Base-by-base conservation (phyloP, 2,329 filamentous ascomycete species). In the Apiospora phragmitis region DNA sequence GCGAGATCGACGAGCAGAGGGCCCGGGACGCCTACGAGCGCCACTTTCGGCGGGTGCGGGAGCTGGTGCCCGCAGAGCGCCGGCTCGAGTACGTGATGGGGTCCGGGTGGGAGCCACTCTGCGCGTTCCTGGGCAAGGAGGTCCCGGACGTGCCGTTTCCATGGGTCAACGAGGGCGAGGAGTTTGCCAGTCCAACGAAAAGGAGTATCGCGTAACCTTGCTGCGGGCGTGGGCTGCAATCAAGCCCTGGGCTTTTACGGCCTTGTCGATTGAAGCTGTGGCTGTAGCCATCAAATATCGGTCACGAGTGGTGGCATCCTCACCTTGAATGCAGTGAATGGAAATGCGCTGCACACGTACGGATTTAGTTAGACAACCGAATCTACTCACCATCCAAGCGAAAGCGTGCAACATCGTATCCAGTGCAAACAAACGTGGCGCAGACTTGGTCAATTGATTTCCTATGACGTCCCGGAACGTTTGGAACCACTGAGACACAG, bases 1-100 rank as follows among this genome's bases (percentile, higher is more conserved):
- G 88, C 68, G 90, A 92, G 77, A 92, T 92, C 79, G 87, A 87
- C 78, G 84, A 87, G 71, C 90, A 89, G 77, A 92, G 92, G 12
- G 68, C 67, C 12, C 62, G 62, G 16, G 55, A 68, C 47, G 69
- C 62, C 6, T 76, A 76, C 51, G 62, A 69, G 9, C 71, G 70
- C 18, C 73, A 77, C 68, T 77, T 74, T 47, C 67, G 26, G 4
- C 32, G 71, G 2, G 69, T 77, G 9, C 47, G 75, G 11, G 67
- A 65, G 32, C 51, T 71, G 1, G 70, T 73, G 14, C 74, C 75
- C 4, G 47, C 66, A 45, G 65, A 70, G 41, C 69, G 72, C 16
- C 29, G 68, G 68, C 68, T 79, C 29, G 74, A 78, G 43, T 77
- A 75, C 45, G 65, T 69, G 38, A 49, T 79, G 12, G 74, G 70